Evolutionary conservation across 75 land plant genomes (phyloP), one percentile per base, ranked within the genome.

Genomic region (Cryptomeria japonica): DNA sequence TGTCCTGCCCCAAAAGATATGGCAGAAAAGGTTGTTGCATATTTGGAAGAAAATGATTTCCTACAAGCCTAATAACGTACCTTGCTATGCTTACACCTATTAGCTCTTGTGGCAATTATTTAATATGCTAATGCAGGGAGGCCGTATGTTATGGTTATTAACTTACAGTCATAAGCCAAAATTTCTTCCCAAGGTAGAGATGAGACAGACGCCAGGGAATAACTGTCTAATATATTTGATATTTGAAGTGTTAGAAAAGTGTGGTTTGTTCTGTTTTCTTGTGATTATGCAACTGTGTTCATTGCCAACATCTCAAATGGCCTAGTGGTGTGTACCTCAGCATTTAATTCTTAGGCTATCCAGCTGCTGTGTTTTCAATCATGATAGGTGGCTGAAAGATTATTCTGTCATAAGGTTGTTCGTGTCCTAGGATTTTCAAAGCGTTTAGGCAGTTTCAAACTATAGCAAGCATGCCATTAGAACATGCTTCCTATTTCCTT

Each of bases 1-100:
- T 92, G 92, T 86, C 88, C 93, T 34, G 90, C 99, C 11, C 99
- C 99, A 14, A 61, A 39, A 47, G 92, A 90, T 3, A 95, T 97
- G 99, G 97, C 97, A 37, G 93, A 83, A 32, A 88, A 89, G 38
- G 92, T 96, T 86, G 86, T 97, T 25, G 87, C 92, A 31, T 97
- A 93, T 92, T 77, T 97, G 91, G 94, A 91, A 51, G 89, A 92
- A 53, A 94, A 92, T 14, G 97, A 95, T 0, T 93, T 88, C 68
- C 89, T 97, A 68, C 55, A 87, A 56, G 91, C 93, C 5, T 92
- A 87, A 46, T 75, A 75, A 75, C 13, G 37, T 1, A 75, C 32
- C 10, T 75, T 75, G 77, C 14, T 75, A 34, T 75, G 37, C 77
- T 75, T 75, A 75, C 85, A 39, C 34, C 32, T 51, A 75, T 12